A percentile compares a stretch with the other conserved stretches of the same genome.
Evolutionary conservation across 2,329 filamentous ascomycete genomes (phyloP).

Genomic region (Thermochaetoides dissita): DNA sequence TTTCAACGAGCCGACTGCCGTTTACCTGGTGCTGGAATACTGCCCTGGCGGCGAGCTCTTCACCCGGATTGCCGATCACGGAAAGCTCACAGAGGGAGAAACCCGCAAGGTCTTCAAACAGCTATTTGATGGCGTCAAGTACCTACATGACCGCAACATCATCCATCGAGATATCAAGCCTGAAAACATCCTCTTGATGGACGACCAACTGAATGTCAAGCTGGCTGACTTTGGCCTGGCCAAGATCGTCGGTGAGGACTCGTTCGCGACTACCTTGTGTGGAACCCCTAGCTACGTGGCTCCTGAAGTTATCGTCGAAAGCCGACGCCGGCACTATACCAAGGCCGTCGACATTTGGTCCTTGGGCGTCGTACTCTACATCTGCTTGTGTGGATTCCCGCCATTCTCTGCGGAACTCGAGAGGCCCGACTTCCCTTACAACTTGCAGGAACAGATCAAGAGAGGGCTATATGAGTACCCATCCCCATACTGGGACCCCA

Average conservation of each 20-base stretch:
- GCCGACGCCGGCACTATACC: slow-evolving; percentile 73
- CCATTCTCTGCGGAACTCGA: slow-evolving; percentile 93
- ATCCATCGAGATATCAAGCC: slow-evolving; percentile 97
- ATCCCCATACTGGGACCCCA: slow-evolving; percentile 86
- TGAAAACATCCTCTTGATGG: slow-evolving; percentile 82
- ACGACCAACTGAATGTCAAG: slow-evolving; percentile 77
- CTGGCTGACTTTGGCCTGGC: slow-evolving; percentile 92
- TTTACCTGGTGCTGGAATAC: slow-evolving; percentile 83
- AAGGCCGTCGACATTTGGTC: slow-evolving; percentile 95
- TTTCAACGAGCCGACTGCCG: slow-evolving; percentile 79
- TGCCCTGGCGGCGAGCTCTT: slow-evolving; percentile 90
- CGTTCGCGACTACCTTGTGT: slow-evolving; percentile 90
- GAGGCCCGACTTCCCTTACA: slow-evolving; percentile 69
- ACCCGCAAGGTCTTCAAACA: slow-evolving; percentile 79
- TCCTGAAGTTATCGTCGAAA: slow-evolving; percentile 80
- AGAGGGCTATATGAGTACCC: slow-evolving; percentile 84
- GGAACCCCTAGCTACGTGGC: slow-evolving; percentile 97
- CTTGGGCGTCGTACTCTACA: slow-evolving; percentile 92
- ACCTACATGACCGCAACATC: slow-evolving; percentile 91
- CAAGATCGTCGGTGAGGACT: slow-evolving; percentile 97
- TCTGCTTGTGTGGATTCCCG: slow-evolving; percentile 90
- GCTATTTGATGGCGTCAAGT: slow-evolving; percentile 86
- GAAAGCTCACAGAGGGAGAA: slow-evolving; percentile 74
- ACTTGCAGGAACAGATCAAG: slow-evolving; percentile 77
- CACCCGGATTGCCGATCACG: slow-evolving; percentile 83